A percentile compares a stretch with the other conserved stretches of the same genome.
Evolutionary conservation across 169 alveolate species (phyloP).

Genomic region (Plasmodium malariae): DNA sequence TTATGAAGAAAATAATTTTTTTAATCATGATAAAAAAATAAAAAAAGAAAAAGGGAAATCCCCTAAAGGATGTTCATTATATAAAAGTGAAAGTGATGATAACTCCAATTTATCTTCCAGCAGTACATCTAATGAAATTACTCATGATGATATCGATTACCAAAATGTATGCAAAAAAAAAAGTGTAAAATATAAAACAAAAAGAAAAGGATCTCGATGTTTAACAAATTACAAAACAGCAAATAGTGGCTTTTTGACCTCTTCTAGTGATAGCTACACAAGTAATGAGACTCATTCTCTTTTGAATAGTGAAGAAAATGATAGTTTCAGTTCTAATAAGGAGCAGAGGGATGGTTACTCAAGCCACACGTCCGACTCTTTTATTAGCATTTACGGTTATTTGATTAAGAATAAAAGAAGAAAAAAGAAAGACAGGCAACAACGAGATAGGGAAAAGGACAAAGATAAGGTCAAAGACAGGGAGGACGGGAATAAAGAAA

Average conservation of each 20-base stretch:
- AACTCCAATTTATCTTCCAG: slow-evolving; percentile 36
- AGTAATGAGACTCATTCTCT: slow-evolving; percentile 48
- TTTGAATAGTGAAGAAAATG: slow-evolving; percentile 27
- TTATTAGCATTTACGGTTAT: slow-evolving; percentile 63
- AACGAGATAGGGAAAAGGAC: slow-evolving; percentile 12
- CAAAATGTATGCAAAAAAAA: slow-evolving; percentile 25
- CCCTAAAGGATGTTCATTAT: slow-evolving; percentile 1
- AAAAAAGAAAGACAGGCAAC: slow-evolving; percentile 1
- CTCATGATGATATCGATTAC: slow-evolving; percentile 14
- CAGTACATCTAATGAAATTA: slow-evolving; percentile 34
- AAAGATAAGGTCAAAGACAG: background rate
- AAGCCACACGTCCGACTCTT: slow-evolving; percentile 49
- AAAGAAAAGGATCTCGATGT: slow-evolving; percentile 2
- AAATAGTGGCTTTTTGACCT: slow-evolving; percentile 18
- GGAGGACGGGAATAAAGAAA: background rate
- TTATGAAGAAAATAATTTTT: background rate
- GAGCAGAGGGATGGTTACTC: slow-evolving; percentile 11
- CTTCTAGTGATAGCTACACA: slow-evolving; percentile 63
- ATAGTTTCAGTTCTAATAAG: slow-evolving; percentile 54
- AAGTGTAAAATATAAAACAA: slow-evolving; percentile 1
- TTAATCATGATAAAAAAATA: background rate
- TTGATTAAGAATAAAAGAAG: slow-evolving; percentile 38
- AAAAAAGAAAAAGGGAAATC: slow-evolving; percentile 19
- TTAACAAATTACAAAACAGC: slow-evolving; percentile 14
- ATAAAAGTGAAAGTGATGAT: slow-evolving; percentile 60